Base-by-base conservation (phyloP, 345 rosid species). In the Lenwebbia sp. region DNA sequence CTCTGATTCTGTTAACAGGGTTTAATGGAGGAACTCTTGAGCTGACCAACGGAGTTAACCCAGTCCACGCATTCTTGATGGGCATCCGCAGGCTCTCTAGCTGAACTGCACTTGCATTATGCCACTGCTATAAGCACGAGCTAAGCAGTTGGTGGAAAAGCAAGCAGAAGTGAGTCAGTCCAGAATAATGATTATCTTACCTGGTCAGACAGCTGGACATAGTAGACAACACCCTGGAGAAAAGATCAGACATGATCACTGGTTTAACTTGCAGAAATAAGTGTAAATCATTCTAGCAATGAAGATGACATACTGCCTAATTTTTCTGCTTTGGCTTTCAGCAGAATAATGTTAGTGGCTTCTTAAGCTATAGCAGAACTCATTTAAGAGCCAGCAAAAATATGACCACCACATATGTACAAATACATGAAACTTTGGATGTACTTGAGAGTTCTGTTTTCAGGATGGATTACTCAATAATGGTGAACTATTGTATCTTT, bases 21-120 rank as follows among this genome's bases (percentile, higher is more conserved):
- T 26, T 88, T 94, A 91, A 96, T 96, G 99, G 98, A 95, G 90
- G 99, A 95, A 92, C 93, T 97, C 40, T 78, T 89, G 82, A 91
- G 93, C 90, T 96, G 88, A 94, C 47, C 47, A 9, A 19, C 6
- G 13, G 78, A 37, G 21, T 70, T 33, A 37, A 70, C 47, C 81
- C 81, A 74, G 37, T 14, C 51, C 44, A 28, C 5, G 30, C 84
- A 83, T 30, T 37, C 84, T 83, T 1, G 25, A 37, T 37, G 47
- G 81, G 81, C 81, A 70, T 19, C 26, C 13, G 10, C 47, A 70
- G 81, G 26, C 47, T 70, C 47, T 37, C 81, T 37, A 37, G 81
- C 47, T 70, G 81, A 70, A 70, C 41, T 70, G 81, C 40, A 70
- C 26, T 70, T 37, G 78, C 21, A 33, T 70, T 37, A 37, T 4